Base-by-base conservation (phyloP, 2,329 filamentous ascomycete species). In the Colletotrichum simmondsii region DNA sequence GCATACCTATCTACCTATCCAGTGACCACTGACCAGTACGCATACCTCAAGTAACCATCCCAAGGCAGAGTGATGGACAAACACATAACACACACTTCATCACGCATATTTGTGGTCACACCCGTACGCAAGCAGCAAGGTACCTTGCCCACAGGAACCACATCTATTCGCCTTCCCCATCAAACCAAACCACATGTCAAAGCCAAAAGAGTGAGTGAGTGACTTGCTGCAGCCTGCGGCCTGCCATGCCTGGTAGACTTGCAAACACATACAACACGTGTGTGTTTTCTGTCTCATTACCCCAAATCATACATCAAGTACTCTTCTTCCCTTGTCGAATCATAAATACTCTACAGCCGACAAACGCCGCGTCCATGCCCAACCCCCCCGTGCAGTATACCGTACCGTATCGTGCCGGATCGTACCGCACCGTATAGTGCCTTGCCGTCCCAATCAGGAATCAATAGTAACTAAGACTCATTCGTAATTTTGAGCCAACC, bases 351-450 rank as follows among this genome's bases (percentile, higher is more conserved):
- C 16, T 65, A 73, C 71, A 73, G 19, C 46, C 49, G n/a, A 37
- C 60, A 71, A 49, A 70, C 71, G 71, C 71, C 60, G 30, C 60
- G 30, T 58, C 12, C 56, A 66, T 73, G 67, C 67, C 60, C 37
- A 19, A 2, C 42, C 35, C 37, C 16, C 37, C 37, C 37, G 37
- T 42, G 37, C 37, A 42, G 37, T 42, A 14, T 42, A 6, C 37
- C 61, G 37, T 60, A 19, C 32, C 30, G 30, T 35, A 11, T 46
- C 59, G 11, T 24, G 30, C 19, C 7, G 16, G 5, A 4, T 28
- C 62, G 14, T 42, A 42, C 37, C 61, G 37, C 49, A 22, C n/a
- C 30, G 24, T 35, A 8, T 46, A 53, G 5, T 26, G 32, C 22
- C 11, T n/a, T 14, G 4, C 49, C 49, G 14, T 58, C 19, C 42